Evolutionary conservation across 2,329 filamentous ascomycete genomes (phyloP).

Genomic region (Neurospora crassa): DNA sequence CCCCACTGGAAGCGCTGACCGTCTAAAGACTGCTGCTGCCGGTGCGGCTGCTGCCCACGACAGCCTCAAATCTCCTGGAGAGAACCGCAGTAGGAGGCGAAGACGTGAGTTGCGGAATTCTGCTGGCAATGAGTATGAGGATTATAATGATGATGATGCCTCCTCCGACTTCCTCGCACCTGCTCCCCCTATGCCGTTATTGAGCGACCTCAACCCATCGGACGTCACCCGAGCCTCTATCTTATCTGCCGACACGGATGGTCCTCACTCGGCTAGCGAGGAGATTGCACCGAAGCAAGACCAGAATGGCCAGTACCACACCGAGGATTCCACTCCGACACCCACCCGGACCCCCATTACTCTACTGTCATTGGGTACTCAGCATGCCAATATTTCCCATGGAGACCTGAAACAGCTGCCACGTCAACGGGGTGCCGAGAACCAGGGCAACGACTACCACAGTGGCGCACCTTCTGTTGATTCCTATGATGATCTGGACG

Average conservation of each 20-base stretch:
- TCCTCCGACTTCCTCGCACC: constrained; percentile 44
- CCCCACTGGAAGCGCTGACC: constrained; percentile 33
- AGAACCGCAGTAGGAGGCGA: constrained; percentile 42
- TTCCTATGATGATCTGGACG: constrained; percentile 26
- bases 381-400: constrained; percentile 55
- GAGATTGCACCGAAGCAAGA: constrained; percentile 53
- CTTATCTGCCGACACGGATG: constrained; percentile 68
- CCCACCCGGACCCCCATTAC: constrained; percentile 45
- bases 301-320: constrained; percentile 51
- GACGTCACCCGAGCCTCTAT: constrained; percentile 85
- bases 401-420: constrained; percentile 48
- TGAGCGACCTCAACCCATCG: constrained; percentile 76
- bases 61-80: constrained; percentile 29
- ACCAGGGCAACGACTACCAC: constrained; percentile 31
- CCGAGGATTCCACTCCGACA: constrained; percentile 48
- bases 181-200: constrained; percentile 72
- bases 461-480: constrained; percentile 6
- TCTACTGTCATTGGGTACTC: constrained; percentile 53
- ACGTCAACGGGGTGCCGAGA: constrained; percentile 32
- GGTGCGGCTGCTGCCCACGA: constrained; percentile 30
- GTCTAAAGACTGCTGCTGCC: constrained; percentile 34
- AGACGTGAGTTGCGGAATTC: constrained; percentile 42
- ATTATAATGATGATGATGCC: constrained; percentile 39
- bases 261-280: constrained; percentile 58
- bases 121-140: constrained; percentile 32